phyloP scores from a whole-genome alignment of 1,139 yeast species.

The Ogataea hybrid region DNA sequence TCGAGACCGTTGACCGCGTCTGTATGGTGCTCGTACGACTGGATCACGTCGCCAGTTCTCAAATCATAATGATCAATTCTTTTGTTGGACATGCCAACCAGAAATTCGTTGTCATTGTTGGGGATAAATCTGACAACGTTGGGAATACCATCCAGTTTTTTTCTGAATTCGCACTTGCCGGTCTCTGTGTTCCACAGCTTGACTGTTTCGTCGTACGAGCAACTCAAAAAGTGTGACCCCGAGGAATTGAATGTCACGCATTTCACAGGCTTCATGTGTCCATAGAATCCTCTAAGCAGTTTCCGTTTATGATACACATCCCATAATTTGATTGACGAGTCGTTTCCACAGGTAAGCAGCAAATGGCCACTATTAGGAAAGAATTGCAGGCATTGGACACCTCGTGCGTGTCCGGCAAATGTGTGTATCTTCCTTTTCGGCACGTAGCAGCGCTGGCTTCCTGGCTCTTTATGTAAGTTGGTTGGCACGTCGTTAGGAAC shows the following conservation, averaged over 20 bases:
- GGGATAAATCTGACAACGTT: slow-evolving; percentile 69
- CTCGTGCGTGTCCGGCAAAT: slow-evolving; percentile 63
- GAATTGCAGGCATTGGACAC: slow-evolving; percentile 61
- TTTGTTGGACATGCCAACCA: slow-evolving; percentile 69
- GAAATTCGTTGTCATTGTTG: slow-evolving; percentile 49
- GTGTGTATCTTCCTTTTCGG: slow-evolving; percentile 62
- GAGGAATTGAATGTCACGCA: slow-evolving; percentile 54
- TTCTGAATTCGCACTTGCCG: slow-evolving; percentile 54
- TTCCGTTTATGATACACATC: slow-evolving; percentile 58
- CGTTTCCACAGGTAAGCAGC: slow-evolving; percentile 77
- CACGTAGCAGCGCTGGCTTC: slow-evolving; percentile 59
- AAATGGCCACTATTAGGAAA: slow-evolving; percentile 76
- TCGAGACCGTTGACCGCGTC: slow-evolving; percentile 68
- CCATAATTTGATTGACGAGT: slow-evolving; percentile 66
- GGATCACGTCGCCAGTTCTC: slow-evolving; percentile 43
- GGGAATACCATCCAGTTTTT: slow-evolving; percentile 48
- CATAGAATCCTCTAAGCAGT: slow-evolving; percentile 63
- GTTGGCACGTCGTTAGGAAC: slow-evolving; percentile 53
- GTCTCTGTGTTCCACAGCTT: slow-evolving; percentile 79
- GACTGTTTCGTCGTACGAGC: slow-evolving; percentile 66
- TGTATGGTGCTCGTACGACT: slow-evolving; percentile 78
- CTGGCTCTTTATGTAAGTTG: slow-evolving; percentile 46
- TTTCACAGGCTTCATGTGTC: slow-evolving; percentile 68
- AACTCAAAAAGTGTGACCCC: slow-evolving; percentile 67
- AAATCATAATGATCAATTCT: slow-evolving; percentile 70